phyloP scores from a whole-genome alignment of 805 yeast genomes.

The Candida tallmaniae region DNA sequence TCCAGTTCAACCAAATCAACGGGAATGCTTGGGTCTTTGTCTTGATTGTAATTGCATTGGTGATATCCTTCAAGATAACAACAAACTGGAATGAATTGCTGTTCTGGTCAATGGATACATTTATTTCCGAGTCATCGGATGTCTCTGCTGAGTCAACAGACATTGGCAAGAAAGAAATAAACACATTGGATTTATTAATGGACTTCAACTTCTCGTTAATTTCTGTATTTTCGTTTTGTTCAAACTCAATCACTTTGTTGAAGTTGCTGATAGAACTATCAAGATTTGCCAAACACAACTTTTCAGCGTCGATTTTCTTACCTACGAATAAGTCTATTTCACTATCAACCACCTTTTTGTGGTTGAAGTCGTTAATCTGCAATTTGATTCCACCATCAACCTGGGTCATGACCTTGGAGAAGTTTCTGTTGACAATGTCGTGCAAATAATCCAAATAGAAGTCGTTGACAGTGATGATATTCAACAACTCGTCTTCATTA shows the following conservation, averaged over 20 bases:
- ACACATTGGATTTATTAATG: slow-evolving; percentile 53
- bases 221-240: slow-evolving; percentile 15
- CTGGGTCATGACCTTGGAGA: slow-evolving; percentile 62
- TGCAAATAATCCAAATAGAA: slow-evolving; percentile 46
- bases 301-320: slow-evolving; percentile 76
- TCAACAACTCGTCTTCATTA: slow-evolving; percentile 45
- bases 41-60: slow-evolving; percentile 67
- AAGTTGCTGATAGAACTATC: slow-evolving; percentile 61
- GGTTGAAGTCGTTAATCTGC: slow-evolving; percentile 47
- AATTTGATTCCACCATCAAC: slow-evolving; percentile 75
- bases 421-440: slow-evolving; percentile 46
- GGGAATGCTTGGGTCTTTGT: slow-evolving; percentile 91
- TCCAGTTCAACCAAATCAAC: slow-evolving; percentile 87
- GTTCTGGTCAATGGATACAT: slow-evolving; percentile 41
- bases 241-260: slow-evolving; percentile 17
- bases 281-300: slow-evolving; percentile 81
- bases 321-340: slow-evolving; percentile 73
- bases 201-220: slow-evolving; percentile 13
- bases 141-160: slow-evolving; percentile 16
- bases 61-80: slow-evolving; percentile 69
- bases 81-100: slow-evolving; percentile 68
- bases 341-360: slow-evolving; percentile 22
- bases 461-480: slow-evolving; percentile 56
- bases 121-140: slow-evolving; percentile 1
- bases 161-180: slow-evolving; percentile 66